Conservation (phyloP, 495 filamentous ascomycete genomes). For the Cercophora scortea region DNA sequence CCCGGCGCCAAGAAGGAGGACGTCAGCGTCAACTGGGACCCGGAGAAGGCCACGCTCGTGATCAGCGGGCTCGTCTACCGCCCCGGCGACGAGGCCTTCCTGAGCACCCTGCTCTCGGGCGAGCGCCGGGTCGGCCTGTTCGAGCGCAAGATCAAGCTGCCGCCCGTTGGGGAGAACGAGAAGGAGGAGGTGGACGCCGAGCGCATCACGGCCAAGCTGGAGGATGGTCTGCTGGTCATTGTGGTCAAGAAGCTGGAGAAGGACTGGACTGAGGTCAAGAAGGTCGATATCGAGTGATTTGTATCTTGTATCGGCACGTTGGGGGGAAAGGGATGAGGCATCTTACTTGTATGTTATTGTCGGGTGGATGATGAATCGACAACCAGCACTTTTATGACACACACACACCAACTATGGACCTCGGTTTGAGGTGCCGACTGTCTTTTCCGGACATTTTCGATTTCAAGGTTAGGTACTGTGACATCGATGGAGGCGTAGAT, state of each 20-base stretch:
- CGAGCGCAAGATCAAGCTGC: slow-evolving; percentile 57
- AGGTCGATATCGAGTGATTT: slow-evolving; percentile 41
- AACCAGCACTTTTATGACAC: too few relatives aligned
- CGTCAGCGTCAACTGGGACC: slow-evolving; percentile 66
- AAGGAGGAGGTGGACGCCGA: slow-evolving; percentile 58
- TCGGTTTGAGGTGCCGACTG: too few relatives aligned
- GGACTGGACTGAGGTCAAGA: slow-evolving; percentile 52
- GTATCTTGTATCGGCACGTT: too few relatives aligned
- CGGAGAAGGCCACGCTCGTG: slow-evolving; percentile 53
- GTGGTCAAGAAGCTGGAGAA: slow-evolving; percentile 58
- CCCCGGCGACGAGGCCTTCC: slow-evolving; percentile 62
- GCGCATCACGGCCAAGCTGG: slow-evolving; percentile 61
- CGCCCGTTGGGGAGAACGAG: slow-evolving; percentile 26
- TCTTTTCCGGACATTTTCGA: too few relatives aligned
- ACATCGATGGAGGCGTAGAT: too few relatives aligned
- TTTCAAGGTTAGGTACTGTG: too few relatives aligned
- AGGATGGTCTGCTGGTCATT: slow-evolving; percentile 48
- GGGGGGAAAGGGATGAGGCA: too few relatives aligned
- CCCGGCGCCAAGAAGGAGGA: slow-evolving; percentile 74
- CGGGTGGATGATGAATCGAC: too few relatives aligned
- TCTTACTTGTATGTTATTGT: too few relatives aligned
- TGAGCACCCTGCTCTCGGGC: slow-evolving; percentile 51
- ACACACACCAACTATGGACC: too few relatives aligned
- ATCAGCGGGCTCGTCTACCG: slow-evolving; percentile 65
- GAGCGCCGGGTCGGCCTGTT: slow-evolving; percentile 69